A percentile compares a stretch with the other conserved stretches of the same genome.
These are phyloP conservation scores for Leccinum broughii DNA, from an alignment of 768 basidiomycete species.

Conservation along the genomic window DNA sequence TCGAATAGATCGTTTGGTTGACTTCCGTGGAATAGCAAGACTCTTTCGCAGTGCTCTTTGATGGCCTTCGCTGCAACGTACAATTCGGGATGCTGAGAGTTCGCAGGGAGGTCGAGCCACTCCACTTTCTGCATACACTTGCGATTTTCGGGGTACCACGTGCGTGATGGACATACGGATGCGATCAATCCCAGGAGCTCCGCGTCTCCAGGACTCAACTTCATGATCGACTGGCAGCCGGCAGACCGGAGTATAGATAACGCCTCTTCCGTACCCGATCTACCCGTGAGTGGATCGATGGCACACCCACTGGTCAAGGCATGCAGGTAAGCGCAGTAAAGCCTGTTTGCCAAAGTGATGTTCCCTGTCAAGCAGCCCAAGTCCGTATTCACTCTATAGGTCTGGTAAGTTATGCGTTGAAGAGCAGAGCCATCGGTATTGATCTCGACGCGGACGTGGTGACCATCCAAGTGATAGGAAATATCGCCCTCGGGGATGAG, in stretches of 20 bases:
- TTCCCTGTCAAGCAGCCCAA: constrained; percentile 33
- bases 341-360: constrained; percentile 26
- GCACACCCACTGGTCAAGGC: constrained; percentile 44
- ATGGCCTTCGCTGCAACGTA: constrained; percentile 28
- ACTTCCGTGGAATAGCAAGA: constrained; percentile 13
- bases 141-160: constrained; percentile 40
- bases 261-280: constrained; percentile 47
- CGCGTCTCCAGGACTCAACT: constrained; percentile 30
- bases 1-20: neutral
- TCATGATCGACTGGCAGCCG: constrained; percentile 41
- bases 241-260: constrained; percentile 40
- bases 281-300: constrained; percentile 44
- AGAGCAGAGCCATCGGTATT: neutral
- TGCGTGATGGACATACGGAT: constrained; percentile 35
- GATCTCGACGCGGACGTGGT: constrained; percentile 23
- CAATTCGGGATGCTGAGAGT: constrained; percentile 36
- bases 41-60: constrained; percentile 24
- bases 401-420: constrained; percentile 22
- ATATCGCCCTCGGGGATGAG: constrained; percentile 41
- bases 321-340: constrained; percentile 46
- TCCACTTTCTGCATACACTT: constrained; percentile 41
- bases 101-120: constrained; percentile 27
- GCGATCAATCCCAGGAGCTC: constrained; percentile 36
- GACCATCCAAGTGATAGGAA: constrained; percentile 7
- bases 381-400: constrained; percentile 32